Base-by-base conservation (phyloP, 495 filamentous ascomycete species). In the Aspergillus baeticus region DNA sequence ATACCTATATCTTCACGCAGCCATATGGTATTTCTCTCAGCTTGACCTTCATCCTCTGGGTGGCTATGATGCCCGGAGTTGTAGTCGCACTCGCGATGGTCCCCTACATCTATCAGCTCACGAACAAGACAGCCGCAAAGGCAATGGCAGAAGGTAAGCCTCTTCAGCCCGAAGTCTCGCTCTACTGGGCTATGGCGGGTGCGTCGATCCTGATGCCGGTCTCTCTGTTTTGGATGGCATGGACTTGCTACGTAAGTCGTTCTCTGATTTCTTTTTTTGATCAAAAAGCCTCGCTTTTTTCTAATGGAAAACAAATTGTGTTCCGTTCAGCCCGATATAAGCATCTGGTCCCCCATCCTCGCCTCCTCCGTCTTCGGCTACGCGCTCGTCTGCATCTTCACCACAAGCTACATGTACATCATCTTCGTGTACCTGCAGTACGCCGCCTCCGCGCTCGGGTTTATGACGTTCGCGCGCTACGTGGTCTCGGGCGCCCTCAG, bases 341-440 rank as follows among this genome's bases (percentile, higher is more conserved):
- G 72, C 0, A 73, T 75, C 50, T 83, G 81, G 79, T 77, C 73
- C 15, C 74, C 76, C 1, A 65, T 83, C 6, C 55, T 65, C 1
- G 74, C 74, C 1, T 71, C 69, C 6, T 74, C 72, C 0, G 48
- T 81, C 1, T 79, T 84, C 54, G 81, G 80, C 5, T 83, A 69
- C 48, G 78, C 74, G 0, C 72, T 79, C 69, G 47, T 74, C 1
- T 64, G 64, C 63, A 62, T 82, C 46, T 82, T 78, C 58, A 69
- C 77, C 60, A 56, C 62, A 51, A 65, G 65, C 37, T 78, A 79
- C 53, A 66, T 77, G 62, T 84, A 82, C 56, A 69, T 83, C 51
- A 76, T 81, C 41, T 75, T 79, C 51, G 70, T 64, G 15, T 84
- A 82, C 54, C 74, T 67, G 13, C 50, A 26, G 13, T 66, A 63